These are phyloP conservation scores for Babesia ovata DNA, from an alignment of 169 alveolate genomes.

Conservation along the genomic window DNA sequence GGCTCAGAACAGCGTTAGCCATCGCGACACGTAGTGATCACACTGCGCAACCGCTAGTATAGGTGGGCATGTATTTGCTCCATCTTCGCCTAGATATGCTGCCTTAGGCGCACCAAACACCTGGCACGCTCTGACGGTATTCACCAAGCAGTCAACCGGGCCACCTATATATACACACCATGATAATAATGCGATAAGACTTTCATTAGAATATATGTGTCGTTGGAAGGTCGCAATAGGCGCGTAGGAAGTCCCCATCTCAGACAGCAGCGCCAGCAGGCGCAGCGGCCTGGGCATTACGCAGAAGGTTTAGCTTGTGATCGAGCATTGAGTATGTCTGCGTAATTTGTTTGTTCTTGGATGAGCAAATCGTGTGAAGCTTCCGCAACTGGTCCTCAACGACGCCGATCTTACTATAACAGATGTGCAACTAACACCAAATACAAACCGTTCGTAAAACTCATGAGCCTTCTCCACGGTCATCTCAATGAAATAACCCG, in stretches of 20 bases:
- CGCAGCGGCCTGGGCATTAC: conserved; percentile 48
- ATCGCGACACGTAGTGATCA: background rate
- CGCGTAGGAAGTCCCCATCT: conserved; percentile 10
- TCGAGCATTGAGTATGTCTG: conserved; percentile 56
- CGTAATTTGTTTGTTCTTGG: conserved; percentile 57
- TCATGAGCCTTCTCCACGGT: conserved; percentile 51
- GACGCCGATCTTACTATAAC: conserved; percentile 46
- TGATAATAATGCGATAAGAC: background rate
- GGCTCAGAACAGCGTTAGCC: conserved; percentile 33
- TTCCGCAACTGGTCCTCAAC: conserved; percentile 66
- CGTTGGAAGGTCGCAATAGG: background rate
- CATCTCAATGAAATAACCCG: conserved; percentile 68
- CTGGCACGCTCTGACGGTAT: too few species aligned
- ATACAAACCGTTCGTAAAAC: conserved; percentile 51
- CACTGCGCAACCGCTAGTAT: too few species aligned
- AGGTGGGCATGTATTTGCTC: too few species aligned
- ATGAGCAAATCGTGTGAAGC: conserved; percentile 45
- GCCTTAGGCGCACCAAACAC: too few species aligned
- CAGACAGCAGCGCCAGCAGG: background rate
- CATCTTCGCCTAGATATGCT: too few species aligned
- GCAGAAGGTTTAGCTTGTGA: conserved; percentile 52
- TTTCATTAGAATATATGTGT: background rate
- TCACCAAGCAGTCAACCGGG: too few species aligned
- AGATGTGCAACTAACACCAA: background rate
- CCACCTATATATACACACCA: background rate